Base-by-base conservation (phyloP, 306 rosid species). In the Dryas alaskensis region DNA sequence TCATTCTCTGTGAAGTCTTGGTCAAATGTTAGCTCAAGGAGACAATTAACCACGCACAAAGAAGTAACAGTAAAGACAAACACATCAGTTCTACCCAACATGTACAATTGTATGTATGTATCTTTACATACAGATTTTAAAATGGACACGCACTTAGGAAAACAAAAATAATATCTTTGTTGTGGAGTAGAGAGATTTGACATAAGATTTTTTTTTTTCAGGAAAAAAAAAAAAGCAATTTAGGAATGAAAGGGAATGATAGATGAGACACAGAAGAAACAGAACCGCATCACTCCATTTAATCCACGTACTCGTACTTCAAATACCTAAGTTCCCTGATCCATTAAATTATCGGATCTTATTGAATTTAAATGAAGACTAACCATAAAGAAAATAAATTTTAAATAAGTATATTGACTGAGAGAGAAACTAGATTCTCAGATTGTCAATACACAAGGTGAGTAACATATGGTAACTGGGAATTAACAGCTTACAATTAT, bases 211-310 rank as follows among this genome's bases (percentile, higher is more conserved):
- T 25, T 58, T 58, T 10, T 10, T 27, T 58, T 22, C 37, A 31
- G 37, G 3, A 31, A 31, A 10, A 40, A 19, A 31, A 52, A 14
- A 69, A 10, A 39, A 51, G 39, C 5, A 39, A 31, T 6, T 49
- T 49, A 7, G 25, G 31, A 8, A 53, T 16, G 54, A 7, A 25
- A 25, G 22, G 65, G 52, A 70, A 17, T 54, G 14, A 54, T 17
- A 22, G 52, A 54, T 70, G 53, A 60, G 64, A 54, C 43, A 55
- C 45, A 54, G 42, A 69, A 17, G 63, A 60, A 54, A 19, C 2
- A 40, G 59, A 4, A 22, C 39, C 6, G 4, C 50, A 66, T 42
- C 54, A 13, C 10, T n/a, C 31, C 44, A 8, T 19, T 8, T n/a
- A 73, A 39, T 16, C 37, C 25, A 17, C 43, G 61, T 4, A 16